Conservation (phyloP, 2,329 filamentous ascomycete species). For the Grosmannia clavigera region DNA sequence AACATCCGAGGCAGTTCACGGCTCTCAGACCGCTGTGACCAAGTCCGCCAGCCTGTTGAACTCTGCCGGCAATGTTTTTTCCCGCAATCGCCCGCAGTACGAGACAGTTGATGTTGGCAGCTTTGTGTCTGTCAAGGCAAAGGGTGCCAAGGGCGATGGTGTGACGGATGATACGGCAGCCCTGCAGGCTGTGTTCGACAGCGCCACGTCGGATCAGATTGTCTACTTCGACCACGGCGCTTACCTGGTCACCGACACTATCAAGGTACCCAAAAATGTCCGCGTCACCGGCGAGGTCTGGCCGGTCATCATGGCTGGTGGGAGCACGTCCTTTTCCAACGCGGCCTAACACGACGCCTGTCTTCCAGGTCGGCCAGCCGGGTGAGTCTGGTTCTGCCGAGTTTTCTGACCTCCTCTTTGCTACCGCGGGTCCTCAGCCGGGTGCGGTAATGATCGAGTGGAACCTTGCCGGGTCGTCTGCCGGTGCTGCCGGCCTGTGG, state of each 20-base stretch:
- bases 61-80: constrained; percentile 56
- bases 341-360: constrained; percentile 64
- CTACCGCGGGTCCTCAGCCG: constrained; percentile 69
- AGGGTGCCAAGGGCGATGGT: constrained; percentile 81
- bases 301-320: constrained; percentile 78
- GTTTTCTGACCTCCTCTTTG: constrained; percentile 77
- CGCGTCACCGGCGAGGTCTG: constrained; percentile 86
- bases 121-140: constrained; percentile 73
- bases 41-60: constrained; percentile 60
- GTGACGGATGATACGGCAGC: constrained; percentile 74
- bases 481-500: constrained; percentile 73
- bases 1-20: constrained; percentile 42
- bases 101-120: constrained; percentile 49
- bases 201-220: constrained; percentile 48
- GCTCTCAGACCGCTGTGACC: constrained; percentile 34
- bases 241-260: constrained; percentile 57
- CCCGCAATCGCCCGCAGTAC: constrained; percentile 84
- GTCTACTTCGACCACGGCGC: constrained; percentile 67
- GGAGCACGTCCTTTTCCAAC: constrained; percentile 57
- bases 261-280: constrained; percentile 65
- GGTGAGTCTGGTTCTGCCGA: constrained; percentile 73
- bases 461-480: constrained; percentile 60
- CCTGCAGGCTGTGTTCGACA: constrained; percentile 68
- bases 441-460: constrained; percentile 87
- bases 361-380: constrained; percentile 69